Percentiles rank a stretch among this genome's conserved stretches.
phyloP scores from a whole-genome alignment of 805 yeast genomes.

The Grigorovia jiainica region DNA sequence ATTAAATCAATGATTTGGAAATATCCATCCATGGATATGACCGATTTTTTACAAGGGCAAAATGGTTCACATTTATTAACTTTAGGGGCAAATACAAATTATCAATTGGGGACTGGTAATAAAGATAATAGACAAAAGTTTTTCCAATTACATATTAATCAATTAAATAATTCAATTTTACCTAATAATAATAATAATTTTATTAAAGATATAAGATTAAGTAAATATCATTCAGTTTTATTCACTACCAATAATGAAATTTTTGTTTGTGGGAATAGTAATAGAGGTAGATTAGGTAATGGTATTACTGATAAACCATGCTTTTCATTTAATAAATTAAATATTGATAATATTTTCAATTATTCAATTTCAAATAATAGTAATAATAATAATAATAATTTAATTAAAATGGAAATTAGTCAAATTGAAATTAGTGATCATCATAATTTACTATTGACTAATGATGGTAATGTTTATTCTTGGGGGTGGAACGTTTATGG shows the following conservation, averaged over 20 bases:
- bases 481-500: slow-evolving; percentile 72
- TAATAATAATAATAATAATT: neutral
- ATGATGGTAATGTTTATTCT: slow-evolving; percentile 39
- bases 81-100: slow-evolving; percentile 54
- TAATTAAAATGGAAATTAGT: slow-evolving; percentile 28
- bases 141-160: slow-evolving; percentile 31
- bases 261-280: slow-evolving; percentile 55
- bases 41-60: neutral
- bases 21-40: neutral
- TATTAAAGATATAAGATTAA: slow-evolving; percentile 30
- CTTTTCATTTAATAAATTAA: slow-evolving; percentile 37
- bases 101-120: slow-evolving; percentile 59
- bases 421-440: slow-evolving; percentile 49
- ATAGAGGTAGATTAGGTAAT: slow-evolving; percentile 65
- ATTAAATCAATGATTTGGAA: neutral
- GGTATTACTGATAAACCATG: slow-evolving; percentile 33
- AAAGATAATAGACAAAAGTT: slow-evolving; percentile 41
- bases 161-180: slow-evolving; percentile 11
- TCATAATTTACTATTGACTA: slow-evolving; percentile 49
- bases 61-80: slow-evolving; percentile 47
- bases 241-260: slow-evolving; percentile 46
- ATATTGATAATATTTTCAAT: slow-evolving; percentile 14
- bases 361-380: neutral
- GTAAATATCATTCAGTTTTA: slow-evolving; percentile 58
- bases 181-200: slow-evolving; percentile 1